Base-by-base conservation (phyloP, 2,329 filamentous ascomycete species). In the Sporothrix mexicana region DNA sequence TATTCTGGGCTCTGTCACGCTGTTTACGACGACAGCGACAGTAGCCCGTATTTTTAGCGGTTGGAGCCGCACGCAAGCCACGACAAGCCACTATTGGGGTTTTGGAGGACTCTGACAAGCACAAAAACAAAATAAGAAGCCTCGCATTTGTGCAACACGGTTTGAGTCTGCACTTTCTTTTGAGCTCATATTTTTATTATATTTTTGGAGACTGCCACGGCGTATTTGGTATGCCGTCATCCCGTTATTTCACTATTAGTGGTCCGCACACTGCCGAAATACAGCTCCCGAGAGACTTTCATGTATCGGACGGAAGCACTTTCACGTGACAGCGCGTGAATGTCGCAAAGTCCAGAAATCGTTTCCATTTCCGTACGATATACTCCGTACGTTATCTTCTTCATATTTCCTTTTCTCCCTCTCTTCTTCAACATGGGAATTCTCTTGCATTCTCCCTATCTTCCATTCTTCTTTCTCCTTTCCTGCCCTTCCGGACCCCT, bases 401-500 rank as follows among this genome's bases (percentile, higher is more conserved):
- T 25, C 45, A n/a, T 25, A n/a, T 17, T 23, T 23, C 49, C 62
- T 25, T 23, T 49, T 51, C 12, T 10, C n/a, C 15, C 23, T 23
- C 10, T 49, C 43, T 30, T 67, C 43, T 4, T 47, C 43, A 51
- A 67, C 62, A 51, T 49, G 12, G 62, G 9, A 36, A 36, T 17
- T 43, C 57, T 15, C 43, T 36, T 36, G 30, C 30, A 36, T 36
- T 36, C 30, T 36, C 7, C 30, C 30, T 6, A 7, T 7, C 30
- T 55, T 68, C 17, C 61, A 47, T 15, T 45, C 9, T 62, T 43
- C 59, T 20, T 30, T n/a, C 49, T 13, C 43, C 9, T 53, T 69
- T 55, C 67, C 67, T 59, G 67, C 23, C 67, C 67, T 45, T 57
- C 41, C 67, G 67, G 41, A 25, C 67, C 67, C 67, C 67, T 69